Conservation (phyloP, 2,329 filamentous ascomycete genomes). For the Botrytis cinerea region DNA sequence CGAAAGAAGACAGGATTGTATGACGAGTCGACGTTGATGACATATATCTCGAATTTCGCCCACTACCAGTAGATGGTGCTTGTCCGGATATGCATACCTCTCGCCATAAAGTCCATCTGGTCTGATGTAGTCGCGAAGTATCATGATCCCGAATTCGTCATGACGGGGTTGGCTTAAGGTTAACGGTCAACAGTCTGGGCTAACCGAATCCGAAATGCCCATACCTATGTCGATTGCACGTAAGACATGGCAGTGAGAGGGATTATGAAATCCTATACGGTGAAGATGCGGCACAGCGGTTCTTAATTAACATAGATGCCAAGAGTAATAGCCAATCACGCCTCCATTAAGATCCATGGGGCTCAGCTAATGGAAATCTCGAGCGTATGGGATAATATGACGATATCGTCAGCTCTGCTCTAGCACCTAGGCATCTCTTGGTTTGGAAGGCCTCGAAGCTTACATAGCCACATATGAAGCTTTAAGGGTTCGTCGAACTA, state of each 20-base stretch:
- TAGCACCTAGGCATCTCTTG: conserved; percentile 1
- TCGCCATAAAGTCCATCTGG: background rate
- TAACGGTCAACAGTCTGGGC: background rate
- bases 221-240: background rate
- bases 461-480: background rate
- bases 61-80: background rate
- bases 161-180: background rate
- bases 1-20: background rate
- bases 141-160: background rate
- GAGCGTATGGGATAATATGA: background rate
- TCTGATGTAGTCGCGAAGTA: background rate
- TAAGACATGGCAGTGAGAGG: background rate
- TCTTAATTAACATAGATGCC: background rate
- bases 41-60: background rate
- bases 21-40: background rate
- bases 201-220: background rate
- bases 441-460: background rate
- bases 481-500: background rate
- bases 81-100: background rate
- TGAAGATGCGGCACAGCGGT: background rate
- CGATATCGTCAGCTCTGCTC: background rate
- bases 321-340: background rate
- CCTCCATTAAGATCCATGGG: background rate
- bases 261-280: background rate
- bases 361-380: background rate